These are phyloP conservation scores for Gonapodya prolifera DNA, from an alignment of 192 early-diverging fungal species.

Conservation along the genomic window DNA sequence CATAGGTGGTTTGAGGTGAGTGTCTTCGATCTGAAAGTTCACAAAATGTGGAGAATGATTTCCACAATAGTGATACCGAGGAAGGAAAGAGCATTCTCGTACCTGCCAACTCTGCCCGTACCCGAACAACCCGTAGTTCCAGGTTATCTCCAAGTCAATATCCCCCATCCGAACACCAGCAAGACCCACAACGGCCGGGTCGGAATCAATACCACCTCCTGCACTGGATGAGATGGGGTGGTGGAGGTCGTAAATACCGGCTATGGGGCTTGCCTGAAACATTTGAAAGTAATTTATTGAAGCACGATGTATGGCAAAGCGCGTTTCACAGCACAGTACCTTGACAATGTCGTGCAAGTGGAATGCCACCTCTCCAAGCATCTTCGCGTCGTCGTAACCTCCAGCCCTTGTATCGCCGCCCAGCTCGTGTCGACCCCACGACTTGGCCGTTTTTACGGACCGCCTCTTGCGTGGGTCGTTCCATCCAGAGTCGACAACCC, in stretches of 20 bases:
- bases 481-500: conserved; percentile 13
- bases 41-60: neutral
- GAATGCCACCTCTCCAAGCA: conserved; percentile 24
- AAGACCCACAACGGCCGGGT: neutral
- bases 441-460: neutral
- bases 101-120: conserved; percentile 30
- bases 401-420: neutral
- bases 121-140: conserved; percentile 32
- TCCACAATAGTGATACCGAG: neutral
- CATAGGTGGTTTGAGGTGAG: conserved; percentile 18
- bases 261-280: conserved; percentile 17
- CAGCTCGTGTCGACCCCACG: neutral
- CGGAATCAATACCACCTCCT: neutral
- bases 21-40: conserved; percentile 16
- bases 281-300: neutral
- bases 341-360: conserved; percentile 33
- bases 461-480: too few relatives aligned
- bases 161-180: conserved; percentile 11
- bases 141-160: conserved; percentile 30
- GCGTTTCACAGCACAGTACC: conserved; percentile 3
- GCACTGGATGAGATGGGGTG: conserved; percentile 8
- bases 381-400: neutral
- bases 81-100: neutral
- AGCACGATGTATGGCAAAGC: conserved; percentile 9
- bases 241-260: conserved; percentile 21